A percentile compares a stretch with the other conserved stretches of the same genome.
Evolutionary conservation across 1,139 yeast species (phyloP).

Genomic region (Protomyces inundatus): DNA sequence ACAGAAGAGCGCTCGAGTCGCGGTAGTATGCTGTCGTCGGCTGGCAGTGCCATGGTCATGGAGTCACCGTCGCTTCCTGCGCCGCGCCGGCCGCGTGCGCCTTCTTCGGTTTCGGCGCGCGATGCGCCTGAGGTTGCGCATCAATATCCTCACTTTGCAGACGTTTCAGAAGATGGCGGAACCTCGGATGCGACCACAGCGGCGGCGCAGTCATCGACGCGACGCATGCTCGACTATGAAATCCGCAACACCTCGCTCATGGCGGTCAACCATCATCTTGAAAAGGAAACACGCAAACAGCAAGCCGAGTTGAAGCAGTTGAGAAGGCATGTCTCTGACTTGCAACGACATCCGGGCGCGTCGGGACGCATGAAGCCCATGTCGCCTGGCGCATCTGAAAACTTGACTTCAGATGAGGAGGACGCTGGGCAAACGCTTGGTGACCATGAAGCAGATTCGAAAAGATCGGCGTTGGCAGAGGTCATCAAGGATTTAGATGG

Average conservation of each 20-base stretch:
- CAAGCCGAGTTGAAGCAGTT: slow-evolving; percentile 30
- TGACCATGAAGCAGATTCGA: background rate
- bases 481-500: slow-evolving; percentile 1
- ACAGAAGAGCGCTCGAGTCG: background rate
- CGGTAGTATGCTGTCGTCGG: background rate
- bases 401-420: background rate
- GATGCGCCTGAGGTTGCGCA: background rate
- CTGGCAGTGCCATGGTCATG: background rate
- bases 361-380: background rate
- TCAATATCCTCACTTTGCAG: background rate
- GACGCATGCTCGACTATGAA: slow-evolving; percentile 32
- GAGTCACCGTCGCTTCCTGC: background rate
- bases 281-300: slow-evolving; percentile 30
- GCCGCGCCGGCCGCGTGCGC: background rate
- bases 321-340: background rate
- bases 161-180: background rate
- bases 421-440: background rate
- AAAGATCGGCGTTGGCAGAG: background rate
- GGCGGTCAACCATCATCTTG: slow-evolving; percentile 32
- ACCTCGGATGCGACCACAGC: background rate
- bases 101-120: background rate
- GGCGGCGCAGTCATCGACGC: background rate
- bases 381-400: background rate
- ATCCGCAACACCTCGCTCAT: slow-evolving; percentile 33
- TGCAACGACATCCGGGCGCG: too few species aligned